Conservation (phyloP, 495 filamentous ascomycete species). For the Neurospora sp. region DNA sequence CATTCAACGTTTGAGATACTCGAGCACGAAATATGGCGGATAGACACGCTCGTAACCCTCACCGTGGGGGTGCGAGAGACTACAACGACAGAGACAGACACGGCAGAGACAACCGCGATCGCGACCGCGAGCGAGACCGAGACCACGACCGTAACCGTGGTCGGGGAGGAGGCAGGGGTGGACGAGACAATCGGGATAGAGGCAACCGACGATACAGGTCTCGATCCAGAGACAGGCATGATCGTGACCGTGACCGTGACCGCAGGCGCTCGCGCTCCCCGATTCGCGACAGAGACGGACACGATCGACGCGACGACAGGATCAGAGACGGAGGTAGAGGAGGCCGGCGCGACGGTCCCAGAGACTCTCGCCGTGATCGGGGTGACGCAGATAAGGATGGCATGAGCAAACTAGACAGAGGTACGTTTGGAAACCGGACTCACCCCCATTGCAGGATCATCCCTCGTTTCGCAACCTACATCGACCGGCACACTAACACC, state of each 20-base stretch:
- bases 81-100: conserved; percentile 22
- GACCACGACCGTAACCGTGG: conserved; percentile 19
- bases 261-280: conserved; percentile 23
- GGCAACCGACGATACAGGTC: conserved; percentile 27
- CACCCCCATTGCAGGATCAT: background rate
- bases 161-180: background rate
- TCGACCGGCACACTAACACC: conserved; percentile 1
- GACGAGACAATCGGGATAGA: conserved; percentile 14
- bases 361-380: background rate
- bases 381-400: background rate
- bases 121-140: conserved; percentile 22
- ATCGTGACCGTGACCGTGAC: conserved; percentile 13
- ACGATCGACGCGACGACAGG: conserved; percentile 18
- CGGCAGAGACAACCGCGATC: conserved; percentile 18
- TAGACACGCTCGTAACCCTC: background rate
- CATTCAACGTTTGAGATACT: background rate
- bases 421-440: conserved; percentile 9
- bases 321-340: conserved; percentile 10
- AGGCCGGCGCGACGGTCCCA: background rate
- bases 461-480: background rate
- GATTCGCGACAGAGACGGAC: conserved; percentile 25
- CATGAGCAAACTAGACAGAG: conserved; percentile 19
- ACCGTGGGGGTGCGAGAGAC: background rate
- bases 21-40: background rate
- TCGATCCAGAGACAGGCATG: conserved; percentile 26